phyloP scores from a whole-genome alignment of 192 early-diverging fungal species.

The Backusella australiensis region DNA sequence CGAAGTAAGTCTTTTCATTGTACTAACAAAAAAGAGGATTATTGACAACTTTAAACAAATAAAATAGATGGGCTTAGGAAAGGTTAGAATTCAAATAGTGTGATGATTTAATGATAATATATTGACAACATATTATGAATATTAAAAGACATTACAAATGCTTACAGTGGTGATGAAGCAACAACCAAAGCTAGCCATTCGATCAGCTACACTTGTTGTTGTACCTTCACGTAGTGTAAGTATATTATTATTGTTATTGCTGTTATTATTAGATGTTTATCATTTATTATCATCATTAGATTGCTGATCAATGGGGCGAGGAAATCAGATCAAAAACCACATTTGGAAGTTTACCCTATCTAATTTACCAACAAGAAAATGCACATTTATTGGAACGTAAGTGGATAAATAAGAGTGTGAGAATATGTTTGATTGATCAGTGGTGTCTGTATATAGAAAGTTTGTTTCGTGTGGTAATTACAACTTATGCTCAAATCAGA shows the following conservation, averaged over 20 bases:
- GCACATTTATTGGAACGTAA: slow-evolving; percentile 18
- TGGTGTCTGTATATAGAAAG: background rate
- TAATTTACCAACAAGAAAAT: slow-evolving; percentile 18
- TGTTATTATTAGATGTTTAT: background rate
- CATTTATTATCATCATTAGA: background rate
- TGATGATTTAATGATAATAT: background rate
- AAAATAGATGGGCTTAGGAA: slow-evolving; percentile 27
- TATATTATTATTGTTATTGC: background rate
- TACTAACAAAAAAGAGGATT: background rate
- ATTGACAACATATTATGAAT: background rate
- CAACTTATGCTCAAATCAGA: slow-evolving; percentile 24
- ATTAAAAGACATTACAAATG: slow-evolving; percentile 19
- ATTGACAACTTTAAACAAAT: background rate
- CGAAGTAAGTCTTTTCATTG: slow-evolving; percentile 9
- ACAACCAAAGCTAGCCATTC: slow-evolving; percentile 16
- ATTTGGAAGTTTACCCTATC: slow-evolving; percentile 23
- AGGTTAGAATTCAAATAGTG: slow-evolving; percentile 11
- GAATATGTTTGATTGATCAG: background rate
- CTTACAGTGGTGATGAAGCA: slow-evolving; percentile 14
- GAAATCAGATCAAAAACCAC: slow-evolving; percentile 28
- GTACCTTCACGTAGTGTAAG: slow-evolving; percentile 26
- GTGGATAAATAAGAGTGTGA: background rate
- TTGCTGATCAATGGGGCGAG: slow-evolving; percentile 27
- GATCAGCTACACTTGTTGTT: slow-evolving; percentile 17
- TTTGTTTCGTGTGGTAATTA: slow-evolving; percentile 21